These are phyloP conservation scores for Hamamelis virginiana DNA, from an alignment of 164 flowering plant genomes.

Conservation along the genomic window DNA sequence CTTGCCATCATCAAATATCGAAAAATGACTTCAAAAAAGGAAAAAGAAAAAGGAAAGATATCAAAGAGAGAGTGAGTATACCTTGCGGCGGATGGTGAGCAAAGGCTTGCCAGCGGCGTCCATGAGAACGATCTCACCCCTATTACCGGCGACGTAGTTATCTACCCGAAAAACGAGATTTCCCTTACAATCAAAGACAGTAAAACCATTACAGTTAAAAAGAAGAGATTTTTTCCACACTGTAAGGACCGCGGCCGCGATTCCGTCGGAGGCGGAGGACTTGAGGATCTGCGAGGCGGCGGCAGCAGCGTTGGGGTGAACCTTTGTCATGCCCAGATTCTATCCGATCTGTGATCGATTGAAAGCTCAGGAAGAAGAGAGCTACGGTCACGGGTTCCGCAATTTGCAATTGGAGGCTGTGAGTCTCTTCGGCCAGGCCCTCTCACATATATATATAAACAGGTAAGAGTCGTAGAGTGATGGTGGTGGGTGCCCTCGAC, in stretches of 20 bases:
- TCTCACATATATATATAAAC: too few relatives aligned
- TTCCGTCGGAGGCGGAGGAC: neutral
- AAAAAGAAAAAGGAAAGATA: too few relatives aligned
- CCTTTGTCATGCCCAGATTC: slow-evolving; percentile 31
- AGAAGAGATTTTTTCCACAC: slow-evolving; percentile 91
- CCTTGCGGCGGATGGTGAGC: slow-evolving; percentile 89
- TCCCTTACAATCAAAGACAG: slow-evolving; percentile 68
- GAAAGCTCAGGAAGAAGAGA: too few relatives aligned
- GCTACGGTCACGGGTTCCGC: too few relatives aligned
- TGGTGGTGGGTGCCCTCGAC: too few relatives aligned
- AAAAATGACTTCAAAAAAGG: too few relatives aligned
- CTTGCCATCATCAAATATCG: neutral
- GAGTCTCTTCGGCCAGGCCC: too few relatives aligned
- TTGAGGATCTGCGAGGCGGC: slow-evolving; percentile 9
- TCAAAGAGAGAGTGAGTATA: slow-evolving; percentile 10
- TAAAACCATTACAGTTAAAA: slow-evolving; percentile 76
- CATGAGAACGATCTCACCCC: slow-evolving; percentile 70
- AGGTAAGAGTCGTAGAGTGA: too few relatives aligned
- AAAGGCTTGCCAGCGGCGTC: slow-evolving; percentile 69
- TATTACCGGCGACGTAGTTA: slow-evolving; percentile 49
- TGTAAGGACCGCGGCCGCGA: slow-evolving; percentile 37
- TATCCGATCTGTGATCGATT: neutral
- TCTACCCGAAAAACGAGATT: slow-evolving; percentile 74
- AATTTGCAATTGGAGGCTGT: too few relatives aligned
- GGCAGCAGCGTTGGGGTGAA: slow-evolving; percentile 24